Conservation (phyloP, 495 filamentous ascomycete species). For the Neurospora sp. region DNA sequence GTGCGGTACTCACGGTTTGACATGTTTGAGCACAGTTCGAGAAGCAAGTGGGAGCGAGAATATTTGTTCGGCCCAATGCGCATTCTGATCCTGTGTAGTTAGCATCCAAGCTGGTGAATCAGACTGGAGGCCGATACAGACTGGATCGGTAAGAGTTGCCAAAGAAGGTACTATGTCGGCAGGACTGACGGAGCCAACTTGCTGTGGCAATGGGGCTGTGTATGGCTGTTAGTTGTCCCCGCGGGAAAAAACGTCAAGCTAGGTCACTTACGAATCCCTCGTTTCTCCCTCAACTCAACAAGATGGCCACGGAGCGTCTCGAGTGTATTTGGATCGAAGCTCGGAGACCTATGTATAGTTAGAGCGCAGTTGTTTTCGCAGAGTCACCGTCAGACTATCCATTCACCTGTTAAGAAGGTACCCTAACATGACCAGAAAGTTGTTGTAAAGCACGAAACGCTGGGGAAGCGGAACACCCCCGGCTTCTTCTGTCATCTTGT, state of each 20-base stretch:
- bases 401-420: slow-evolving; percentile 38
- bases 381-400: neutral
- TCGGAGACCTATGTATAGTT: slow-evolving; percentile 31
- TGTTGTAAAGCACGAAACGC: slow-evolving; percentile 43
- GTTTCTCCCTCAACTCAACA: slow-evolving; percentile 34
- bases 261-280: slow-evolving; percentile 30
- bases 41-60: slow-evolving; percentile 43
- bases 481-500: slow-evolving; percentile 39
- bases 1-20: slow-evolving; percentile 11
- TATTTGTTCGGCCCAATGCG: slow-evolving; percentile 44
- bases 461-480: slow-evolving; percentile 37
- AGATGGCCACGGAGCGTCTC: slow-evolving; percentile 36
- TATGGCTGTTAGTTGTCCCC: neutral
- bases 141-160: neutral
- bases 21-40: slow-evolving; percentile 36
- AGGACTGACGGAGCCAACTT: slow-evolving; percentile 9
- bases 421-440: slow-evolving; percentile 37
- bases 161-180: neutral
- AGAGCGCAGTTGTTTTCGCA: neutral
- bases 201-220: slow-evolving; percentile 19
- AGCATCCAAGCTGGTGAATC: neutral
- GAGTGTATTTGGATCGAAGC: slow-evolving; percentile 41
- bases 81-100: slow-evolving; percentile 3
- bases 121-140: neutral
- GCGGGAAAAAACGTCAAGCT: neutral